These are phyloP conservation scores for Tulasnella calospora DNA, from an alignment of 768 basidiomycete genomes.

Conservation along the genomic window DNA sequence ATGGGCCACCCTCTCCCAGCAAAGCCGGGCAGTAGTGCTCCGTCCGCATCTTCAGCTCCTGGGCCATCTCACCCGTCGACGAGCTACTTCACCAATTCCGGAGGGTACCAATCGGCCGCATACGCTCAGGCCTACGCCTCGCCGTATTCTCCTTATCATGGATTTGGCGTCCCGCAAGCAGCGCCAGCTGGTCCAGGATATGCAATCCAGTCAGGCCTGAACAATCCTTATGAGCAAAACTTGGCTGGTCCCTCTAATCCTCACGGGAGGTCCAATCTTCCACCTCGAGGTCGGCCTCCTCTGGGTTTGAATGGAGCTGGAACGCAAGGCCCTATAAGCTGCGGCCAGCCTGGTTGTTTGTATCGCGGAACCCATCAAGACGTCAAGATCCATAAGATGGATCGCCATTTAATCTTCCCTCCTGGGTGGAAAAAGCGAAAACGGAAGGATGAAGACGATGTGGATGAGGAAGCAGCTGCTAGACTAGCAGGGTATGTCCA, in stretches of 20 bases:
- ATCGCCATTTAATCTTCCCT: conserved; percentile 80
- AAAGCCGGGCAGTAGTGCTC: not conserved
- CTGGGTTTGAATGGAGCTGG: conserved; percentile 22
- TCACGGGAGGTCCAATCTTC: not conserved
- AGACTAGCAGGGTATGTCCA: conserved; percentile 17
- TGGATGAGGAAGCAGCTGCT: conserved; percentile 17
- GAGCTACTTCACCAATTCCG: conserved; percentile 8
- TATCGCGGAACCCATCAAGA: conserved; percentile 60
- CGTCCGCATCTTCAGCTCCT: not conserved
- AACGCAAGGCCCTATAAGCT: conserved; percentile 16
- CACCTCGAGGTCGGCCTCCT: not conserved
- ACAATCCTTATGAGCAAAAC: conserved; percentile 12
- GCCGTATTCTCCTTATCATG: not conserved
- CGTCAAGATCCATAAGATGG: conserved; percentile 81
- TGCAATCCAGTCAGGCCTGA: not conserved
- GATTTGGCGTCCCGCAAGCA: not conserved
- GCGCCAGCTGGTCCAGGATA: not conserved
- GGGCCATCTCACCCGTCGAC: not conserved
- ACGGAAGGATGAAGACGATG: conserved; percentile 59
- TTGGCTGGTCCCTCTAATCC: not conserved
- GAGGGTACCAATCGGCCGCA: conserved; percentile 12
- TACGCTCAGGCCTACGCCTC: not conserved
- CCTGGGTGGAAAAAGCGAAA: conserved; percentile 61
- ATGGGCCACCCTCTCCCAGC: conserved; percentile 19
- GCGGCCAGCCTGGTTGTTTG: conserved; percentile 45